Evolutionary conservation across 73 alveolate genomes (phyloP), one percentile per base, ranked within the genome.

Genomic region (Durusdinium trenchii): DNA sequence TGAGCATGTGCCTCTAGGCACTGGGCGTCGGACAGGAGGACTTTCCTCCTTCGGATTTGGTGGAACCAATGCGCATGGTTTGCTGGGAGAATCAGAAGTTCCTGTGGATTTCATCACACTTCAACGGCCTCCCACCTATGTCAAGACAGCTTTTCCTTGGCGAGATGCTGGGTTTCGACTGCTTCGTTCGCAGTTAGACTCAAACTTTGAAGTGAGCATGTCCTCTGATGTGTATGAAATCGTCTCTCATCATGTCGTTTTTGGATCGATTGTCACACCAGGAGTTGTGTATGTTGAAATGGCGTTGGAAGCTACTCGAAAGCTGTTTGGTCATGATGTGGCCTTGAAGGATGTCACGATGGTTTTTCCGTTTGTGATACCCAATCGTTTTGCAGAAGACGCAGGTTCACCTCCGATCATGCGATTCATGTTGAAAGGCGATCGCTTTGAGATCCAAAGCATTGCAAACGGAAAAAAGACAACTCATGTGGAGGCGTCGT

Each of bases 291-390:
- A 94, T 62, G 93, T 94, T 42, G 99, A 94, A 43, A 94, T 94
- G 99, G 99, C 99, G 6, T 16, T 94, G 93, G 99, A 94, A 40
- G 99, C 99, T 40, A 78, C 93, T 42, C 92, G 93, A 42, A 94
- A 94, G 67, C 94, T 94, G 48, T 75, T 51, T 28, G 98, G 98
- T 20, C 98, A 50, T 82, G 84, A 76, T 46, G 76, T 81, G 76
- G 91, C 83, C 36, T 45, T 94, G 91, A 51, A 69, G 32, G 91
- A 73, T 51, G 99, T 94, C 67, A 76, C 99, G 20, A 94, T 94
- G 99, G 99, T 94, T 71, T 94, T 94, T 67, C 99, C 99, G 12
- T 94, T 94, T 28, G 99, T 94, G 81, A 83, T 94, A 61, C 99
- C 99, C 4, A 38, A 94, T 51, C 94, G 91, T 94, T 69, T 73